Base-by-base conservation (phyloP, 208 protist species). In the Crithidia acanthocephali region DNA sequence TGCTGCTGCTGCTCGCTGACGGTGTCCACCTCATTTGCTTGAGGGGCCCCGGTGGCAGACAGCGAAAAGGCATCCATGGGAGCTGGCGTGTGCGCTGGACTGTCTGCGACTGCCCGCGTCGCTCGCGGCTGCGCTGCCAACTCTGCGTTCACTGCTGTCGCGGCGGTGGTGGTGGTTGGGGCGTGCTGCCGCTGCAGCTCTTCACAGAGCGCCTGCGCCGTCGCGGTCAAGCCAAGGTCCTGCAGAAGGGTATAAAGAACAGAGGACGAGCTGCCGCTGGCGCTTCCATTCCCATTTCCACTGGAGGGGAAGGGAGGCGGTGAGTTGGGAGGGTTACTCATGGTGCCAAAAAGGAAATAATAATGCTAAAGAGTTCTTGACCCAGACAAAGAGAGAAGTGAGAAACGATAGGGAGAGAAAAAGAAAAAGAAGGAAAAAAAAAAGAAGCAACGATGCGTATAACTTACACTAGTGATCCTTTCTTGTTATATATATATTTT, bases 171-270 rank as follows among this genome's bases (percentile, higher is more conserved):
- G 16, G 53, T 35, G 20, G 22, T 73, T 57, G 42, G 15, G 37
- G 25, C 35, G 25, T 76, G 66, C 23, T 72, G 69, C 20, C 47
- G 66, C 37, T 74, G 58, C 18, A 80, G 72, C 70, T 93, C 83
- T 7, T 79, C 69, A 30, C 76, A 75, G 16, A 90, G 58, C 15
- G 74, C 76, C 16, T 83, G 70, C n/a, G 79, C 85, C 6, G 83
- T 90, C 9, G 85, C 85, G 25, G 70, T 80, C 45, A 88, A 60
- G 13, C 83, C 80, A 28, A 93, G 76, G 37, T 83, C 75, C 32
- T 81, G 63, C 37, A 93, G 72, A n/a, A 93, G 72, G 23, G 64
- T 72, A 63, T 72, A 78, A 25, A 78, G 72, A n/a, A 68, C 35
- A 16, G 72, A 66, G 65, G 72, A 72, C 32, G 72, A 67, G 18